A percentile compares a stretch with the other conserved stretches of the same genome.
Conservation (phyloP, 2,329 filamentous ascomycete genomes). For the Monosporascus ibericus region DNA sequence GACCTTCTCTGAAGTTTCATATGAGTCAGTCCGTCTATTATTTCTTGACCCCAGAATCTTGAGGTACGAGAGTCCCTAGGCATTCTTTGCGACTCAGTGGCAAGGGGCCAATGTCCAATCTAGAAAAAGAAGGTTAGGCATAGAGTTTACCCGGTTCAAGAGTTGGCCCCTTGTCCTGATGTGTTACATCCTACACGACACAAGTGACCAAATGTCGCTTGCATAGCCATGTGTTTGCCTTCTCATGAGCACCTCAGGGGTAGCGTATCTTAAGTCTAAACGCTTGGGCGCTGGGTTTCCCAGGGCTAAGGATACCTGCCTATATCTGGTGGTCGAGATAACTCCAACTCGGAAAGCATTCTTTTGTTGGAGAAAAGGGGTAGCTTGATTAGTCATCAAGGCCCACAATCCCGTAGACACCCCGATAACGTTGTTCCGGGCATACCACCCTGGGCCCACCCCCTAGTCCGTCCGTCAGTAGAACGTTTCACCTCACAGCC, state of each 20-base stretch:
- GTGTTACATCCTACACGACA: constrained; percentile 2
- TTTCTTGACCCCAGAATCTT: background rate
- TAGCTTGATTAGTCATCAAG: no score
- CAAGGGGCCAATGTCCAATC: constrained; percentile 7
- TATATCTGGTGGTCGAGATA: constrained; percentile 5
- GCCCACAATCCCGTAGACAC: no score
- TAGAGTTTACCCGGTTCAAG: constrained; percentile 1
- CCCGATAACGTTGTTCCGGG: no score
- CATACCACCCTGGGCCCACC: no score
- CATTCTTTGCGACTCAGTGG: constrained; percentile 1
- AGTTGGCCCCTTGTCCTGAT: constrained; percentile 2
- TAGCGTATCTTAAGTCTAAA: constrained; percentile 1
- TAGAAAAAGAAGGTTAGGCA: constrained; percentile 3
- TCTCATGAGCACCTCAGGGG: constrained; percentile 4
- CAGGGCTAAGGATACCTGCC: background rate
- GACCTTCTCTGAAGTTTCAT: background rate
- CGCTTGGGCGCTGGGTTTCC: background rate
- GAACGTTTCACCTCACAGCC: background rate
- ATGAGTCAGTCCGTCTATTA: no score
- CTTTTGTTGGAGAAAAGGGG: background rate
- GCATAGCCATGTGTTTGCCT: background rate
- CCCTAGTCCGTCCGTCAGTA: background rate
- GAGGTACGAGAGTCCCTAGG: background rate
- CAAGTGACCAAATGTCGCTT: constrained; percentile 8
- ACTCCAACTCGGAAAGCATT: constrained; percentile 3